Evolutionary conservation across 352 stramenopile species (phyloP).

Genomic region (Thalassiosira livingstoniorum): DNA sequence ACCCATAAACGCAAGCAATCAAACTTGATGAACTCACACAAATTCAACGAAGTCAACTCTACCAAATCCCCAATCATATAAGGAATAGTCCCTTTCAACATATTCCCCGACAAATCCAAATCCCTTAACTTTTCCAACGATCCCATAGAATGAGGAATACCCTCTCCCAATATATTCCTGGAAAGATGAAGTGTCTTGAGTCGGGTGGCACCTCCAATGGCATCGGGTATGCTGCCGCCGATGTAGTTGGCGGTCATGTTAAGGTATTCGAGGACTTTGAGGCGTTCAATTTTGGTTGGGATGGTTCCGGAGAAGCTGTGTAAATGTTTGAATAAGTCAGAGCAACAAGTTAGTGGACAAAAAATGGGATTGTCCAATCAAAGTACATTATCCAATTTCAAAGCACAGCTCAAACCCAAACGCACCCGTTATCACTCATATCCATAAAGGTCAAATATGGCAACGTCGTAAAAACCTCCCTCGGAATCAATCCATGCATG

Average conservation of each 20-base stretch:
- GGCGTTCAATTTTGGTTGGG: conserved; percentile 22
- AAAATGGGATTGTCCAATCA: no score
- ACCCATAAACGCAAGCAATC: no score
- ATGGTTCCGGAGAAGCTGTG: conserved; percentile 44
- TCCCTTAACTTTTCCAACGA: conserved; percentile 51
- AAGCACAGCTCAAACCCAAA: background rate
- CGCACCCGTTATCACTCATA: conserved; percentile 53
- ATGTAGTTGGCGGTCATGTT: conserved; percentile 64
- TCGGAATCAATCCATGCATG: conserved; percentile 49
- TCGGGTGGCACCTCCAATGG: conserved; percentile 39
- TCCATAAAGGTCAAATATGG: conserved; percentile 45
- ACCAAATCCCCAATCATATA: conserved; percentile 40
- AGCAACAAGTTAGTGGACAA: no score
- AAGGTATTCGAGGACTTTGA: conserved; percentile 29
- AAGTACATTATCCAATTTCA: no score
- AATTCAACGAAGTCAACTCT: conserved; percentile 48
- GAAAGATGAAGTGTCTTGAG: conserved; percentile 46
- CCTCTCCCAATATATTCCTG: conserved; percentile 53
- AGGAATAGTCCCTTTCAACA: conserved; percentile 53
- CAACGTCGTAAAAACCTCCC: conserved; percentile 50
- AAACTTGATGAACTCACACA: conserved; percentile 38
- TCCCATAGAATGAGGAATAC: conserved; percentile 60
- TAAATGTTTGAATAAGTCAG: background rate
- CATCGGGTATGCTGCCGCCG: conserved; percentile 34
- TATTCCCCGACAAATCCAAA: conserved; percentile 57